These are phyloP conservation scores for Ceratobasidium sp. DNA, from an alignment of 1,284 basidiomycete species.

Conservation along the genomic window DNA sequence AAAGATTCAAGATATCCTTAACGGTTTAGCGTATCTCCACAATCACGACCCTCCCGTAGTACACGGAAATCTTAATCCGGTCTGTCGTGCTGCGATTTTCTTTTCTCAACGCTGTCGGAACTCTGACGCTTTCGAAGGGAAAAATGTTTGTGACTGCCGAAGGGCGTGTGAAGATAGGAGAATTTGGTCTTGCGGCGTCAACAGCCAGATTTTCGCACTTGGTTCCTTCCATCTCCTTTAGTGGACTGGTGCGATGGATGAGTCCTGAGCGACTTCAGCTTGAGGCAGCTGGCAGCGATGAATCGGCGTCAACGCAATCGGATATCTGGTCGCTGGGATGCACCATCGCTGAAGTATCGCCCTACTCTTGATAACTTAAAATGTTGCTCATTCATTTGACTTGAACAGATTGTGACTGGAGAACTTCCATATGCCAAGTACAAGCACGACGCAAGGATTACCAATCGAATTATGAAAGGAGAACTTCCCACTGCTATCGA, in stretches of 20 bases:
- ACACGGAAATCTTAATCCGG: slow-evolving; percentile 38
- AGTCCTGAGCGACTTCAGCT: not conserved
- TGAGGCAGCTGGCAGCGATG: not conserved
- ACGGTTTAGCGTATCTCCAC: slow-evolving; percentile 34
- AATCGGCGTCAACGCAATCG: not conserved
- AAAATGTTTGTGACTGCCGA: slow-evolving; percentile 1
- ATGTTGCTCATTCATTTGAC: no score
- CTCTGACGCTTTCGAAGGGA: not conserved
- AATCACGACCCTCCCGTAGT: slow-evolving; percentile 20
- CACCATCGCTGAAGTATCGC: not conserved
- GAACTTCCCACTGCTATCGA: not conserved
- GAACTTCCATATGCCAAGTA: not conserved
- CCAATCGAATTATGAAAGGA: not conserved
- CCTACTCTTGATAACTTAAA: not conserved
- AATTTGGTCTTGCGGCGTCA: slow-evolving; percentile 5
- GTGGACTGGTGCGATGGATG: slow-evolving; percentile 3
- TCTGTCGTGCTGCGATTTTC: not conserved
- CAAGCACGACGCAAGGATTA: not conserved
- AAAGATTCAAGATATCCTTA: slow-evolving; percentile 6
- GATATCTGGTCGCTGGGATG: slow-evolving; percentile 11
- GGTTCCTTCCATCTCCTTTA: not conserved
- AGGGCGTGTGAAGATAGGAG: not conserved
- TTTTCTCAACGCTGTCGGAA: not conserved
- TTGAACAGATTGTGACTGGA: not conserved
- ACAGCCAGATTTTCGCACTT: not conserved